These are phyloP conservation scores for Trifolium fragiferum DNA, from an alignment of 306 rosid species.

Conservation along the genomic window DNA sequence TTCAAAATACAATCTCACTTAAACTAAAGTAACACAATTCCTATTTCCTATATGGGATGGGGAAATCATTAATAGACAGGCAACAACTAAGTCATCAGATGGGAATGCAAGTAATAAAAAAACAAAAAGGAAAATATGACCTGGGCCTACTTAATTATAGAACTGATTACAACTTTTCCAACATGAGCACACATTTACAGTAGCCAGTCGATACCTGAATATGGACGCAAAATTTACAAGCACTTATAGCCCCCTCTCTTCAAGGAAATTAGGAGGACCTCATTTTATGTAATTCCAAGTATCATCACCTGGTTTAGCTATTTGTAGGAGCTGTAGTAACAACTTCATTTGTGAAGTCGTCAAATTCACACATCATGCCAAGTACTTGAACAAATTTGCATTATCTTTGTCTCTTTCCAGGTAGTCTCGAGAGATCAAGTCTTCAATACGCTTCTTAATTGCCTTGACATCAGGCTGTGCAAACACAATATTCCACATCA, in stretches of 20 bases:
- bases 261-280: constrained; percentile 47
- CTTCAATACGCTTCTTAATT: constrained; percentile 92
- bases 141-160: constrained; percentile 43
- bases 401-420: constrained; percentile 93
- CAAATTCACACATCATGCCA: constrained; percentile 64
- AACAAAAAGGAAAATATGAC: constrained; percentile 28
- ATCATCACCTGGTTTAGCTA: constrained; percentile 44
- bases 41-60: constrained; percentile 45
- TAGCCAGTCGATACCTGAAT: constrained; percentile 56
- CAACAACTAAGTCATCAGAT: constrained; percentile 45
- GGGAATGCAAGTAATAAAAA: constrained; percentile 43
- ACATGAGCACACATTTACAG: constrained; percentile 54
- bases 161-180: constrained; percentile 54
- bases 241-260: constrained; percentile 46
- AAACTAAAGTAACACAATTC: constrained; percentile 43
- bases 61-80: constrained; percentile 42
- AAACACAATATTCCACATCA: constrained; percentile 29
- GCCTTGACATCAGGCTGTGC: constrained; percentile 92
- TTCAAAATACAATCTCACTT: constrained; percentile 41
- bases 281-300: constrained; percentile 33
- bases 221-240: constrained; percentile 63
- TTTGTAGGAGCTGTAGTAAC: constrained; percentile 37
- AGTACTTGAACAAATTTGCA: constrained; percentile 77
- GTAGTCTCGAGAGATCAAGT: constrained; percentile 93
- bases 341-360: constrained; percentile 38